Percentiles rank a stretch among this genome's conserved stretches.
These are phyloP conservation scores for Aspergillus panamensis DNA, from an alignment of 495 filamentous ascomycete species.

Conservation along the genomic window DNA sequence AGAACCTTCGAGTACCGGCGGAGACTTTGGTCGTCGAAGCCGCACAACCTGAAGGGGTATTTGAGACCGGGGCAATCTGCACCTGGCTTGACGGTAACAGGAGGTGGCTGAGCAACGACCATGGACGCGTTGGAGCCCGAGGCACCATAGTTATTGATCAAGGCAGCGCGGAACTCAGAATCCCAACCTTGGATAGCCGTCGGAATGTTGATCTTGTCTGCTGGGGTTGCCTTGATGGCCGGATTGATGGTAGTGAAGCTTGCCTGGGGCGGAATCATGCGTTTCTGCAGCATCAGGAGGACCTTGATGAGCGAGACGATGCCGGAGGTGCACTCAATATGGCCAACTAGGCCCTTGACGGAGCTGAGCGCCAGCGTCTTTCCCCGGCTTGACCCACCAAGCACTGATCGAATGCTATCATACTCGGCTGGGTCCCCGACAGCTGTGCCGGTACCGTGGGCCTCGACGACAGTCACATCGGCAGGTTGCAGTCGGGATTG, in stretches of 20 bases:
- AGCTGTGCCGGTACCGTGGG: conserved; percentile 71
- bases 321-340: conserved; percentile 47
- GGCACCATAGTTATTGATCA: conserved; percentile 48
- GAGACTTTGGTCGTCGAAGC: background rate
- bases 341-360: conserved; percentile 48
- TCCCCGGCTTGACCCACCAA: conserved; percentile 38
- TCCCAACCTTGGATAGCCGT: conserved; percentile 30
- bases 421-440: conserved; percentile 65
- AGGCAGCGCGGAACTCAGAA: conserved; percentile 26
- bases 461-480: conserved; percentile 69
- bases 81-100: background rate
- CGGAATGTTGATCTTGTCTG: conserved; percentile 36
- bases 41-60: background rate
- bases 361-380: conserved; percentile 28
- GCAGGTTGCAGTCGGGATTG: conserved; percentile 59
- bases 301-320: conserved; percentile 43
- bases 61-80: background rate
- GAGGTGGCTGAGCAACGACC: conserved; percentile 21
- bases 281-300: conserved; percentile 55
- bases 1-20: background rate
- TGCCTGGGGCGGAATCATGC: conserved; percentile 47
- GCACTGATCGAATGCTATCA: conserved; percentile 30
- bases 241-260: conserved; percentile 40
- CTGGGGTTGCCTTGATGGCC: conserved; percentile 10
- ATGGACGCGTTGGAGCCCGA: conserved; percentile 39